Percentiles rank a stretch among this genome's conserved stretches.
Conservation (phyloP, 768 basidiomycete genomes). For the Amanita muscaria region DNA sequence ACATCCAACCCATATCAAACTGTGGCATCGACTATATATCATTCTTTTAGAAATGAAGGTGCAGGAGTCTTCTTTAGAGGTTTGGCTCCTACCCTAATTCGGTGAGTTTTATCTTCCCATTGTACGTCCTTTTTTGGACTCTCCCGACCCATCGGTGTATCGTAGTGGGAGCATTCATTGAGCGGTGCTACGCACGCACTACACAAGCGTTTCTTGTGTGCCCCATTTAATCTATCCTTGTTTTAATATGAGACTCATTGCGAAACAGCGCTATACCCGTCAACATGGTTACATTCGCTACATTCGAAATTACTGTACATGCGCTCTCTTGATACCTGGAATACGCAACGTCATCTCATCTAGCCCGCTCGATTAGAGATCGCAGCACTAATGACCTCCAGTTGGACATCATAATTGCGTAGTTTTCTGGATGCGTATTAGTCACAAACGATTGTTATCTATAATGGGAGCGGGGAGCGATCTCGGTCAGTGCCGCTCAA, state of each 20-base stretch:
- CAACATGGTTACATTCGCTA: constrained; percentile 77
- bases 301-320: constrained; percentile 56
- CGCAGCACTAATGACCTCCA: too few relatives aligned
- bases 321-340: too few relatives aligned
- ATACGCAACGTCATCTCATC: too few relatives aligned
- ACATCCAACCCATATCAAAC: constrained; percentile 46
- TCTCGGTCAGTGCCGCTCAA: too few relatives aligned
- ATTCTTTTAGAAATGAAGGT: constrained; percentile 62
- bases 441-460: too few relatives aligned
- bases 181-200: too few relatives aligned
- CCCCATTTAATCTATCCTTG: neutral
- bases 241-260: neutral
- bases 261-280: constrained; percentile 65
- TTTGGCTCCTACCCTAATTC: constrained; percentile 69
- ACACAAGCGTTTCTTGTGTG: too few relatives aligned
- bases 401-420: too few relatives aligned
- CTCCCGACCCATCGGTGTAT: neutral
- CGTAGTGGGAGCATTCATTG: too few relatives aligned
- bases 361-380: too few relatives aligned
- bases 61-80: constrained; percentile 66
- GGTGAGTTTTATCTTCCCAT: constrained; percentile 34
- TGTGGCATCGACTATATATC: constrained; percentile 45
- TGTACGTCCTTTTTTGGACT: neutral
- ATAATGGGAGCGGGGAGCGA: too few relatives aligned
- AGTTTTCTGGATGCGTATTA: too few relatives aligned